Evolutionary conservation across 1,284 basidiomycete species (phyloP), one percentile per base, ranked within the genome.

Genomic region (Trichosporon inkin): DNA sequence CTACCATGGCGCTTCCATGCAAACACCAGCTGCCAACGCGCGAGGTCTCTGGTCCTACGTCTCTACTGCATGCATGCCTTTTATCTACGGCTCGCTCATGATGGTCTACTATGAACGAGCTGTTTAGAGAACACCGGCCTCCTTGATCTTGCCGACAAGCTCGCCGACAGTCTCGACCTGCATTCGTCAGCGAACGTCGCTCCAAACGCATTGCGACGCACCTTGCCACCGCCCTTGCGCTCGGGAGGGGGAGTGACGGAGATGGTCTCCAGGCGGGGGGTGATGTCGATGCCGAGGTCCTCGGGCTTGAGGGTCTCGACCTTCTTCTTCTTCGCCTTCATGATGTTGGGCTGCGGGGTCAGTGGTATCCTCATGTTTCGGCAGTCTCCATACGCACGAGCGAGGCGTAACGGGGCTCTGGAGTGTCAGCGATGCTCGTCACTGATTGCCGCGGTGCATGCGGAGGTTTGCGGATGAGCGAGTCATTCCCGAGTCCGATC

Each of bases 251-350:
- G 93, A 10, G 85, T 79, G n/a, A 99, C 89, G 71, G 90, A 92
- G 71, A 98, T 71, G 0, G 87, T 93, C 81, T 97, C 91, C 36
- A 98, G 80, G 47, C 86, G 83, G 16, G 92, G 92, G 81, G 64
- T 78, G 75, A 78, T 74, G 69, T 79, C 77, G 17, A 79, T 64
- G n/a, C 87, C 87, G 14, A 98, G 86, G 69, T 95, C 92, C 52
- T 84, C 81, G 10, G 91, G 82, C 35, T 86, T 86, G 63, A 93
- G 71, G 73, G 91, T 94, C 80, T 94, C 88, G 55, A 98, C 81
- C 22, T 90, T 89, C 81, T 99, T 99, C 85, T 98, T 99, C 84
- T 98, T 99, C 22, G 95, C 95, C 81, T 95, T 95, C 91, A 95
- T 96, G 78, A 95, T 95, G 73, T 92, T 95, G 16, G 92, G 93